Percentiles rank a stretch among this genome's conserved stretches.
Conservation (phyloP, 306 rosid species). For the Glycine latifolia region DNA sequence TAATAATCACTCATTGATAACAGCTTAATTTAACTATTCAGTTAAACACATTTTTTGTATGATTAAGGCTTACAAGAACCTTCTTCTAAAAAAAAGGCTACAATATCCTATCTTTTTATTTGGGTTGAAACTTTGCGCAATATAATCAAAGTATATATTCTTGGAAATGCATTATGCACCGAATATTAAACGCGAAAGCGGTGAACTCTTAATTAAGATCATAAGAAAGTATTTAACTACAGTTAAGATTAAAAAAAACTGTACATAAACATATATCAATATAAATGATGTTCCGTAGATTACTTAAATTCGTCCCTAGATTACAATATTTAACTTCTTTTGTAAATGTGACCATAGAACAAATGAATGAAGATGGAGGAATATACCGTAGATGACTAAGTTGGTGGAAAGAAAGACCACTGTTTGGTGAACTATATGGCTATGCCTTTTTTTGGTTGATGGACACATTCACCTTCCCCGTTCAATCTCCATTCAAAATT, state of each 20-base stretch:
- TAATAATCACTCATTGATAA: not conserved
- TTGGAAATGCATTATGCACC: slow-evolving; percentile 6
- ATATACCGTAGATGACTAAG: not conserved
- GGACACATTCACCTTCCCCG: not conserved
- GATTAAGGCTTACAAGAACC: not conserved
- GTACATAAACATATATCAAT: not conserved
- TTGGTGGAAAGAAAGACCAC: not conserved
- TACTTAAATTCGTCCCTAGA: not conserved
- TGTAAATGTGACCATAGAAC: not conserved
- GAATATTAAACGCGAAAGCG: not conserved
- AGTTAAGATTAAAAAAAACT: not conserved
- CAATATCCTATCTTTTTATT: not conserved
- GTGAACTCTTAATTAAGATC: not conserved
- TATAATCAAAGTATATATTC: not conserved
- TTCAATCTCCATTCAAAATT: not conserved
- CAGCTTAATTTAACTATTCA: not conserved
- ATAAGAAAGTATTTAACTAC: not conserved
- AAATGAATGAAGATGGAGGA: not conserved
- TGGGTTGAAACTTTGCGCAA: not conserved
- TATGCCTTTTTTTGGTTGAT: not conserved
- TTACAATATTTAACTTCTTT: not conserved
- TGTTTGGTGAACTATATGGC: too few relatives aligned
- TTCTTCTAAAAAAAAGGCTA: not conserved
- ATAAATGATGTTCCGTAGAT: not conserved
- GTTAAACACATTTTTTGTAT: not conserved